Evolutionary conservation across 805 yeast species (phyloP), one percentile per base, ranked within the genome.

Genomic region (Starmerella roubikii): DNA sequence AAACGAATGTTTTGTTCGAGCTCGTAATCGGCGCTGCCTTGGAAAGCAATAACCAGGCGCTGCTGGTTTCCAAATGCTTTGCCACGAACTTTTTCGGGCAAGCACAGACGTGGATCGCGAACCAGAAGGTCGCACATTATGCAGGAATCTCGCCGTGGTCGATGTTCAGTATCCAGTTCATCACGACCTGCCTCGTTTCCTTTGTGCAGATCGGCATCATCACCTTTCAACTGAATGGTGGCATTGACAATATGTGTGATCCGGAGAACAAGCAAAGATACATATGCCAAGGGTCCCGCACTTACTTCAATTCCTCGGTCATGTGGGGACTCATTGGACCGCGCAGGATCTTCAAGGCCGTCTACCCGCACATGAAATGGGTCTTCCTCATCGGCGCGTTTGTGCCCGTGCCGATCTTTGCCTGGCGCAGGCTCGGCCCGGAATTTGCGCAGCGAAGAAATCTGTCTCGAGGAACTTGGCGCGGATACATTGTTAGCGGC

Each of bases 31-130:
- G 77, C 24, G 70, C 71, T 47, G 72, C 75, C 3, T 51, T 69
- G 26, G 74, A 74, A 17, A 74, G 74, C 34, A 69, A 72, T 39
- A 74, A 73, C 22, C 53, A 62, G 33, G 76, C 76, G 3, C 54
- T 69, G 45, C 68, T 67, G 65, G 60, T 66, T 18, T 53, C 72
- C 41, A 71, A 72, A 42, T 67, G 70, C 1, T 65, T 62, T 37
- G 76, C 75, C 31, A 69, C 72, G 35, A 73, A 74, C 50, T 73
- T 74, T 43, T 76, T 72, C 51, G 68, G 70, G 29, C 80, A 75
- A 57, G 78, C 80, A 11, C 72, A 74, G 44, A 67, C 62, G 52
- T 74, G 69, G 54, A 68, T 73, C 37, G 68, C 69, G 53, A 72
- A 71, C 50, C 59, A 57, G 44, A 71, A 71, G 48, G 56, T 65